Percentiles rank a stretch among this genome's conserved stretches.
Evolutionary conservation across 345 rosid genomes (phyloP).

Genomic region (Eucalyptus dawsonii): DNA sequence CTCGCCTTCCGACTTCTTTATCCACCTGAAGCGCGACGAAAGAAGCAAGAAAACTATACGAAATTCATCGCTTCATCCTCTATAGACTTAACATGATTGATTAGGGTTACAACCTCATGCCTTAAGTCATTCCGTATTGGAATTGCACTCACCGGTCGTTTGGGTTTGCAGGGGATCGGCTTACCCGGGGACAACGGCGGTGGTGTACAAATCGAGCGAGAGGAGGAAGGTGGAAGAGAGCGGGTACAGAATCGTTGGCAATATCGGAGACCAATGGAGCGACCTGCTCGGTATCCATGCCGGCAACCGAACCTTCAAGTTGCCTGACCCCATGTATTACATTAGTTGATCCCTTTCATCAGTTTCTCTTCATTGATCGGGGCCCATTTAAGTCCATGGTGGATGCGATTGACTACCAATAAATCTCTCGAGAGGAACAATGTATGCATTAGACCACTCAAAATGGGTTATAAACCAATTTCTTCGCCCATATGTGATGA

Average conservation of each 20-base stretch:
- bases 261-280: slow-evolving; percentile 41
- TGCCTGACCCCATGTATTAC: slow-evolving; percentile 37
- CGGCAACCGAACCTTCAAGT: slow-evolving; percentile 27
- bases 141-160: not conserved
- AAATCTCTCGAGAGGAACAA: not conserved
- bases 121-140: not conserved
- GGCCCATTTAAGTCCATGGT: not conserved
- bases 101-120: not conserved
- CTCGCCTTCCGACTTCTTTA: not conserved
- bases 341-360: slow-evolving; percentile 1
- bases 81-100: not conserved
- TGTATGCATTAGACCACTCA: not conserved
- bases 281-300: slow-evolving; percentile 10
- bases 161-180: slow-evolving; percentile 4
- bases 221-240: slow-evolving; percentile 8
- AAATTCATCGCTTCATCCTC: not conserved
- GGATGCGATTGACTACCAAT: not conserved
- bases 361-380: not conserved
- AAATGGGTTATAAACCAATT: not conserved
- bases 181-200: not conserved
- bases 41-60: not conserved
- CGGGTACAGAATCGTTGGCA: slow-evolving; percentile 30
- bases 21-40: not conserved
- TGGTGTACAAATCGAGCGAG: slow-evolving; percentile 14
- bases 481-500: not conserved